Evolutionary conservation across 2,329 filamentous ascomycete genomes (phyloP).

Genomic region (Calonectria hongkongensis): DNA sequence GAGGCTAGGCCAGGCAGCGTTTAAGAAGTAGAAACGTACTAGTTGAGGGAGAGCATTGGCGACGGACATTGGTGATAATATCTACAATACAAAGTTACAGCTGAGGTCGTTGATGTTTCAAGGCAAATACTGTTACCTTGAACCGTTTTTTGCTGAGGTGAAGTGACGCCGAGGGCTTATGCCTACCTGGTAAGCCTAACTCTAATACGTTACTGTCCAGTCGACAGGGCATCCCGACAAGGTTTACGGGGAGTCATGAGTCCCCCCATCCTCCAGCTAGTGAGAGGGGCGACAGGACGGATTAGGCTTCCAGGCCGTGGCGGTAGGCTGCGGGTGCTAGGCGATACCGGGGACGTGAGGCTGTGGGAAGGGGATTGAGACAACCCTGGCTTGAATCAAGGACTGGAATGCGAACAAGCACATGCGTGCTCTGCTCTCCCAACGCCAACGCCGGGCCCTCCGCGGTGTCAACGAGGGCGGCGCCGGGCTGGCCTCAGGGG

Average conservation of each 20-base stretch:
- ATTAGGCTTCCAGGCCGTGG: constrained; percentile 24
- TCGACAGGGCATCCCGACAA: constrained; percentile 9
- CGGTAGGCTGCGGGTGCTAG: constrained; percentile 25
- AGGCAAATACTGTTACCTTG: background rate
- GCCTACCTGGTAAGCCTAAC: constrained; percentile 4
- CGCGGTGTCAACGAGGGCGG: background rate
- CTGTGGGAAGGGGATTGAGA: constrained; percentile 17
- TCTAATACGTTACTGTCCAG: background rate
- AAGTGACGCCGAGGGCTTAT: background rate
- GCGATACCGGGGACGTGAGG: constrained; percentile 8
- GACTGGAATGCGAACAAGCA: constrained; percentile 30
- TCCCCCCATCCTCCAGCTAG: background rate
- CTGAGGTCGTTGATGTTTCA: background rate
- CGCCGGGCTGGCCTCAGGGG: background rate
- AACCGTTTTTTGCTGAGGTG: constrained; percentile 9
- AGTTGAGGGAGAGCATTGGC: background rate
- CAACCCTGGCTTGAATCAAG: constrained; percentile 32
- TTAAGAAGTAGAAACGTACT: constrained; percentile 63
- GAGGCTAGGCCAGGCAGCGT: constrained; percentile 78
- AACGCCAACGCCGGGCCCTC: constrained; percentile 4
- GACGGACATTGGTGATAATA: constrained; percentile 11
- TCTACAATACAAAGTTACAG: background rate
- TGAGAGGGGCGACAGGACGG: background rate
- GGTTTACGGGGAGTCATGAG: constrained; percentile 20
- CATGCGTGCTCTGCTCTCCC: background rate